Percentiles rank a stretch among this genome's conserved stretches.
phyloP scores from a whole-genome alignment of 1,139 yeast species.

The Suhomyces choctaworum region DNA sequence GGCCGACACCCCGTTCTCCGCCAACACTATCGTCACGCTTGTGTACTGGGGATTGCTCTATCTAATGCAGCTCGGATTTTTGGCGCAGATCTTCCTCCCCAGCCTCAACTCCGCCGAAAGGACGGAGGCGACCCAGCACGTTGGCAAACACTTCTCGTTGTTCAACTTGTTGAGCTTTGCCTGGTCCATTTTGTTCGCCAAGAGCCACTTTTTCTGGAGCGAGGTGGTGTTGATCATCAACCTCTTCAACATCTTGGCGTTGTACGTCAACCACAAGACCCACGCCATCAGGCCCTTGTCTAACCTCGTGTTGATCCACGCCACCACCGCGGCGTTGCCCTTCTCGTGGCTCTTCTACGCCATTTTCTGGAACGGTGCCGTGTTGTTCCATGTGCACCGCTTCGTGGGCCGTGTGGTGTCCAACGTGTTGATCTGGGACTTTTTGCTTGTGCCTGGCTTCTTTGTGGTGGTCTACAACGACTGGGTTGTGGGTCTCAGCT shows the following conservation, averaged over 20 bases:
- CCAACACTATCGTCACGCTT: conserved; percentile 51
- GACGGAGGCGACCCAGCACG: conserved; percentile 30
- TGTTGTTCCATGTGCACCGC: conserved; percentile 56
- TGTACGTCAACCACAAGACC: conserved; percentile 63
- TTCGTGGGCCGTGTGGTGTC: conserved; percentile 67
- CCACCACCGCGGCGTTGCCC: conserved; percentile 69
- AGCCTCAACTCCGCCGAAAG: conserved; percentile 33
- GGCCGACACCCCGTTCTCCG: conserved; percentile 66
- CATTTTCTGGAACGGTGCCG: conserved; percentile 84
- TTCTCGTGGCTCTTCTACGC: conserved; percentile 72
- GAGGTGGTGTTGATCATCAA: conserved; percentile 60
- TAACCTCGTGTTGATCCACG: conserved; percentile 59
- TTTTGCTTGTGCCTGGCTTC: conserved; percentile 62
- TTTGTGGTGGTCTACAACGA: conserved; percentile 63
- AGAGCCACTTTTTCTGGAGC: conserved; percentile 53
- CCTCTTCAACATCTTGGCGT: conserved; percentile 55
- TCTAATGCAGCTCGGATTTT: conserved; percentile 54
- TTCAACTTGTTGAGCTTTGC: conserved; percentile 60
- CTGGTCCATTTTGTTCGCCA: conserved; percentile 64
- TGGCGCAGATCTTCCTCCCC: conserved; percentile 52
- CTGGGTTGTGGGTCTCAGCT: conserved; percentile 67
- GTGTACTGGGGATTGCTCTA: conserved; percentile 60
- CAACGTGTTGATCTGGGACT: conserved; percentile 76
- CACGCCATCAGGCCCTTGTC: conserved; percentile 52
- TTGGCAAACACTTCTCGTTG: conserved; percentile 62